A percentile compares a stretch with the other conserved stretches of the same genome.
Conservation (phyloP, 148 eudicot genomes). For the Camellia granthamiana region DNA sequence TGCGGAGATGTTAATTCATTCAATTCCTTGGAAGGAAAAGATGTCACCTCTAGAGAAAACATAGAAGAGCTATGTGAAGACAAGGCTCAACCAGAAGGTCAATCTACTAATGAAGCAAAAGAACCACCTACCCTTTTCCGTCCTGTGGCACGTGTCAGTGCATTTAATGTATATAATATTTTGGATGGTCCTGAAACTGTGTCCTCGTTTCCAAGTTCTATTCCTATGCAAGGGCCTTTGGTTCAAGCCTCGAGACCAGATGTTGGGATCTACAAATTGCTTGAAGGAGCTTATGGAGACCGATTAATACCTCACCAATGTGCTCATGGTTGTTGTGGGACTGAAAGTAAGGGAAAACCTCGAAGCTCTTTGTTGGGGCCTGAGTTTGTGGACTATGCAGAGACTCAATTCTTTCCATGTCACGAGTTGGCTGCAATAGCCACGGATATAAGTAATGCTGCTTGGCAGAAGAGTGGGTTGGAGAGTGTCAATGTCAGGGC, state of each 20-base stretch:
- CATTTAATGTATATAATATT: constrained; percentile 39
- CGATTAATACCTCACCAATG: constrained; percentile 52
- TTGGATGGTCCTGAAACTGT: constrained; percentile 28
- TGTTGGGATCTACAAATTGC: constrained; percentile 39
- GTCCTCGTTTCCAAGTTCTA: constrained; percentile 14
- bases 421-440: constrained; percentile 59
- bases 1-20: constrained; percentile 47
- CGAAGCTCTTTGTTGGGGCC: constrained; percentile 54
- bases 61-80: constrained; percentile 21
- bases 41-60: constrained; percentile 33
- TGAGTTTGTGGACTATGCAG: constrained; percentile 51
- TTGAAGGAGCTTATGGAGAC: constrained; percentile 42
- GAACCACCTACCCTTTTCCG: constrained; percentile 36
- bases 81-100: constrained; percentile 19
- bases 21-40: constrained; percentile 38
- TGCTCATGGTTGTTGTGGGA: constrained; percentile 58
- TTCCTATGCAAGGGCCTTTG: constrained; percentile 20
- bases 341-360: not conserved
- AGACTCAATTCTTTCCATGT: constrained; percentile 40
- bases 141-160: constrained; percentile 50
- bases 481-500: constrained; percentile 25
- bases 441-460: constrained; percentile 55
- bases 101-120: constrained; percentile 7
- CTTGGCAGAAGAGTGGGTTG: constrained; percentile 61
- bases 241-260: constrained; percentile 30